These are phyloP conservation scores for Agrocybe pediades DNA, from an alignment of 768 basidiomycete species.

Conservation along the genomic window DNA sequence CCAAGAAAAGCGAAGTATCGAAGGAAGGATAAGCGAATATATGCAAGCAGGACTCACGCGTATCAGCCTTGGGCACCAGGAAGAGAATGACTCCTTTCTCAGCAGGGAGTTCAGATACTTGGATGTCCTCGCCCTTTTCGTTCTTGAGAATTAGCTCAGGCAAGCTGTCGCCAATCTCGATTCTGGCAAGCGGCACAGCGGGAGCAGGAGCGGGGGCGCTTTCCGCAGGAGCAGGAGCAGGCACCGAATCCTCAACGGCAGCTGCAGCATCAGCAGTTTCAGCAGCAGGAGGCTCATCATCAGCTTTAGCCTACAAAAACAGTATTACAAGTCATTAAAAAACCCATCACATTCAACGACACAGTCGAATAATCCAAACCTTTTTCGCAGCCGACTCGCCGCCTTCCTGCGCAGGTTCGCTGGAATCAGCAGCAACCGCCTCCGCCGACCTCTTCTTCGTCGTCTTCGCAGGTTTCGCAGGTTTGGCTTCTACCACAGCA, in stretches of 20 bases:
- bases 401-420: conserved; percentile 24
- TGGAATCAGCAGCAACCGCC: conserved; percentile 26
- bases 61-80: conserved; percentile 84
- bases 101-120: conserved; percentile 60
- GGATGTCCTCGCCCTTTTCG: conserved; percentile 80
- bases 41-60: conserved; percentile 49
- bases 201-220: conserved; percentile 23
- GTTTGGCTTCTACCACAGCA: conserved; percentile 25
- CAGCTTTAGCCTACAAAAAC: conserved; percentile 33
- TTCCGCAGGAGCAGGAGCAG: conserved; percentile 9
- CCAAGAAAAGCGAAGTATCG: background rate
- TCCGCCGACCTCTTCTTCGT: conserved; percentile 46
- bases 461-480: conserved; percentile 22
- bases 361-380: conserved; percentile 23
- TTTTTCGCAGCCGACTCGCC: conserved; percentile 41
- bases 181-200: conserved; percentile 29
- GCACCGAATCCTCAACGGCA: conserved; percentile 24
- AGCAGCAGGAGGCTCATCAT: conserved; percentile 13
- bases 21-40: background rate
- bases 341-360: background rate
- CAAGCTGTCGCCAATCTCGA: conserved; percentile 76
- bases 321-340: background rate
- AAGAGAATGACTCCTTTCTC: conserved; percentile 83
- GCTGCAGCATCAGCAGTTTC: conserved; percentile 22
- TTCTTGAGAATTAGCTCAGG: conserved; percentile 80